Base-by-base conservation (phyloP, 768 basidiomycete genomes). In the Pleurotus ostreatus region DNA sequence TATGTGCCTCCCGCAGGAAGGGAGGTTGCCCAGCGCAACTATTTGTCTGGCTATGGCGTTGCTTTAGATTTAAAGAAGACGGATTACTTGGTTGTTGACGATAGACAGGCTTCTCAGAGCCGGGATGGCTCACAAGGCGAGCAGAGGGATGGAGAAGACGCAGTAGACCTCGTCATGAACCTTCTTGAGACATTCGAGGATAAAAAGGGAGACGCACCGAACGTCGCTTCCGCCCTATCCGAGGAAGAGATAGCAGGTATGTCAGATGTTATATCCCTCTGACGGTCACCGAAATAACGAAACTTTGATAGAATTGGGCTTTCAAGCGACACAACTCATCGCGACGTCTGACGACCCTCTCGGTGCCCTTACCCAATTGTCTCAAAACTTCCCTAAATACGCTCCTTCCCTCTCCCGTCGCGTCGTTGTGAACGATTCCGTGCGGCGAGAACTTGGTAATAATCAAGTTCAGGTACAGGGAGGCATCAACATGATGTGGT, bases 81-180 rank as follows among this genome's bases (percentile, higher is more conserved):
- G 79, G 97, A 99, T 63, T 99, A 98, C 66, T 80, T 98, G 11
- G 94, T 88, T 3, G 73, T 98, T 6, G 97, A 99, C 65, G 97
- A 99, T 68, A 76, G 97, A 45, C 69, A 79, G 49, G 65, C 73
- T 2, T 69, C 67, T 43, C 22, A 34, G 26, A 26, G 48, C 11
- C 15, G 38, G 4, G 51, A 41, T 11, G 57, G 30, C n/a, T 46
- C 59, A 2, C 22, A 47, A 6, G 57, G 60, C 34, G 61, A 63
- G 25, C 62, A 65, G 4, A 71, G 75, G 56, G 61, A 62, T 8
- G 68, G 68, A 22, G 63, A 57, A 2, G 60, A 61, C 2, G 12
- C 39, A 18, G 46, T 59, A 8, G 77, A 79, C 58, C 71, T 70
- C 3, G 64, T 79, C 38, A 55, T 74, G 18, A 46, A 70, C 11